Conservation (phyloP, 192 early-diverging fungal species). For the Dissophora ornata region DNA sequence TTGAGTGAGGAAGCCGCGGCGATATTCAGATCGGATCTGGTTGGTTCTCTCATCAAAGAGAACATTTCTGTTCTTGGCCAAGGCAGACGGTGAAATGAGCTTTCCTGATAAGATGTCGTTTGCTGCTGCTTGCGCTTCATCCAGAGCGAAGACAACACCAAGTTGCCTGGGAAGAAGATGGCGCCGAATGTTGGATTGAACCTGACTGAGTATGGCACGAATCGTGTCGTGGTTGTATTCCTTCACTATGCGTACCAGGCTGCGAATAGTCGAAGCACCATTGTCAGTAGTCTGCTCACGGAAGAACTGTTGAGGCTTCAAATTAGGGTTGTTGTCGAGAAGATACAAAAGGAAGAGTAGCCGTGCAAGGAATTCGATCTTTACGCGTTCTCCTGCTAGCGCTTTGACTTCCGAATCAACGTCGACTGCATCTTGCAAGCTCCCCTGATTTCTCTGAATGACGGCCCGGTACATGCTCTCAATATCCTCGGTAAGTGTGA, state of each 20-base stretch:
- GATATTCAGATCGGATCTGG: too few relatives aligned
- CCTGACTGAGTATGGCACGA: slow-evolving; percentile 9
- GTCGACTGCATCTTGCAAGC: neutral
- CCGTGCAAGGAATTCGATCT: slow-evolving; percentile 48
- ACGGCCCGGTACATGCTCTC: neutral
- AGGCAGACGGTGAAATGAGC: slow-evolving; percentile 3
- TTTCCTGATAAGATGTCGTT: too few relatives aligned
- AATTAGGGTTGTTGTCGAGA: slow-evolving; percentile 21
- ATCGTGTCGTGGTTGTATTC: too few relatives aligned
- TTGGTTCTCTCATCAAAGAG: too few relatives aligned
- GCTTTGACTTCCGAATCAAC: slow-evolving; percentile 5
- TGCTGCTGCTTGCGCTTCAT: too few relatives aligned
- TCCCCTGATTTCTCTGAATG: neutral
- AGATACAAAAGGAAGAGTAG: slow-evolving; percentile 34
- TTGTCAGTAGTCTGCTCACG: slow-evolving; percentile 27
- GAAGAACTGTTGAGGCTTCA: slow-evolving; percentile 31
- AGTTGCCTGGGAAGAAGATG: slow-evolving; percentile 5
- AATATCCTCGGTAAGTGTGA: slow-evolving; percentile 27
- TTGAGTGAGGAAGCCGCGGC: slow-evolving; percentile 3
- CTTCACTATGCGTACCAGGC: slow-evolving; percentile 3
- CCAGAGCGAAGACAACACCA: slow-evolving; percentile 9
- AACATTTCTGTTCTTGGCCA: too few relatives aligned
- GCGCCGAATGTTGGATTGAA: too few relatives aligned
- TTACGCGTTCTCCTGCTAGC: slow-evolving; percentile 22
- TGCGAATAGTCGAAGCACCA: slow-evolving; percentile 25